Conservation (phyloP, 2,329 filamentous ascomycete species). For the Tolypocladium amazonense region DNA sequence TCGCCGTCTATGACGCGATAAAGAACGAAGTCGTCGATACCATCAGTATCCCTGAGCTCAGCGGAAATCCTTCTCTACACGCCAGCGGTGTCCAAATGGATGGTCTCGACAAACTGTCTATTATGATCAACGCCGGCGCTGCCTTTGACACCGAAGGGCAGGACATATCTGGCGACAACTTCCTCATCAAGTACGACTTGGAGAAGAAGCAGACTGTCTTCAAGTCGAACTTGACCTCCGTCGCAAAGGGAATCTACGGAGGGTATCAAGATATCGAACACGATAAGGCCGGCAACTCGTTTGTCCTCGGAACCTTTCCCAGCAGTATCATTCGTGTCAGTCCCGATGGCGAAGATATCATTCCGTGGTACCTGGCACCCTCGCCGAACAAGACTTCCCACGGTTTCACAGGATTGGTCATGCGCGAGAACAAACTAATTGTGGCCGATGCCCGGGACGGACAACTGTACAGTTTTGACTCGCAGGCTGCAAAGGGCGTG, state of each 20-base stretch:
- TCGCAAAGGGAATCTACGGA: conserved; percentile 18
- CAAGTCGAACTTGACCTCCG: conserved; percentile 19
- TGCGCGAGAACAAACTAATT: conserved; percentile 15
- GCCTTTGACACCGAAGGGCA: conserved; percentile 23
- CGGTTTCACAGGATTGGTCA: conserved; percentile 1
- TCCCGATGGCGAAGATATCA: conserved; percentile 14
- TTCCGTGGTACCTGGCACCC: conserved; percentile 11
- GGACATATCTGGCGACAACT: conserved; percentile 24
- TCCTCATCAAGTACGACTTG: conserved; percentile 23
- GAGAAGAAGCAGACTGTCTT: conserved; percentile 14
- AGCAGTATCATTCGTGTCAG: conserved; percentile 23
- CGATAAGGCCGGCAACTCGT: conserved; percentile 23
- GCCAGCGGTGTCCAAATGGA: conserved; percentile 25
- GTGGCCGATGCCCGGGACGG: conserved; percentile 19
- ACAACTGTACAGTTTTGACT: conserved; percentile 23
- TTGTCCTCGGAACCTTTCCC: conserved; percentile 25
- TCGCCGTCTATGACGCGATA: not conserved
- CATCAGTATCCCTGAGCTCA: conserved; percentile 17
- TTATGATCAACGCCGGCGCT: conserved; percentile 22
- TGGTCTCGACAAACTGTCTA: conserved; percentile 18
- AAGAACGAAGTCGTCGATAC: conserved; percentile 12
- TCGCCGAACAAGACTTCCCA: conserved; percentile 3
- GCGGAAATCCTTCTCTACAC: conserved; percentile 5
- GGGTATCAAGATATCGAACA: conserved; percentile 29
- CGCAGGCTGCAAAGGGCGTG: conserved; percentile 1